A percentile compares a stretch with the other conserved stretches of the same genome.
These are phyloP conservation scores for Candida bentonensis DNA, from an alignment of 805 yeast species.

Conservation along the genomic window DNA sequence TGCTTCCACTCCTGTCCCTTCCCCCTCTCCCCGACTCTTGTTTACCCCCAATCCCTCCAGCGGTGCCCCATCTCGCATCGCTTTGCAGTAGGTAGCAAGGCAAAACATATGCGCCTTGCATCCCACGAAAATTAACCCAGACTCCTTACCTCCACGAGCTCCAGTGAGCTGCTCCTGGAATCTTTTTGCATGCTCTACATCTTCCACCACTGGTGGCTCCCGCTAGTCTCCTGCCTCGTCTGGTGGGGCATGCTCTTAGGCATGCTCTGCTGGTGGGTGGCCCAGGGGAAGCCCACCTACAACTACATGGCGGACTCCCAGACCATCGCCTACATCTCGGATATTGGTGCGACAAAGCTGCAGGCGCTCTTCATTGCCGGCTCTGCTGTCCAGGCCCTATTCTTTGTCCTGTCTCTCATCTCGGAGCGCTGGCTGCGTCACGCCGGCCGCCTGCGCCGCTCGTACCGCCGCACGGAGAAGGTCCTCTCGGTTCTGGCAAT, in stretches of 20 bases:
- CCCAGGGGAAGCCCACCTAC: constrained; percentile 65
- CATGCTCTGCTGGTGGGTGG: constrained; percentile 62
- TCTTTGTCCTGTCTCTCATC: constrained; percentile 48
- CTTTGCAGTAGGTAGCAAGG: too few species aligned
- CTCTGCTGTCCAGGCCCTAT: constrained; percentile 62
- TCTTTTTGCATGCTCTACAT: constrained; percentile 10
- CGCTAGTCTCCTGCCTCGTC: constrained; percentile 47
- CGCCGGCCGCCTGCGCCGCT: constrained; percentile 40
- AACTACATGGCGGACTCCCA: constrained; percentile 33
- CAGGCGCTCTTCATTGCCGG: constrained; percentile 77
- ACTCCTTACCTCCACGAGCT: too few species aligned
- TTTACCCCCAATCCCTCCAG: too few species aligned
- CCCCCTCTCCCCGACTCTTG: too few species aligned
- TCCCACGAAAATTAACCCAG: too few species aligned
- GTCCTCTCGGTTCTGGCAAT: constrained; percentile 30
- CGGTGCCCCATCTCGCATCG: too few species aligned
- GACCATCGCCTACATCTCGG: constrained; percentile 56
- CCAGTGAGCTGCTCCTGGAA: too few species aligned
- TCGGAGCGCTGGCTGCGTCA: constrained; percentile 52
- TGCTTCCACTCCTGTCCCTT: too few species aligned
- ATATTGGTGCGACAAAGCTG: constrained; percentile 76
- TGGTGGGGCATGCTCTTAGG: constrained; percentile 93
- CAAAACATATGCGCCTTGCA: too few species aligned
- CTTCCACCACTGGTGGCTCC: constrained; percentile 33
- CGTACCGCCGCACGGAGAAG: constrained; percentile 30